phyloP scores from a whole-genome alignment of 129 eudicot genomes.

The Apium graveolens region DNA sequence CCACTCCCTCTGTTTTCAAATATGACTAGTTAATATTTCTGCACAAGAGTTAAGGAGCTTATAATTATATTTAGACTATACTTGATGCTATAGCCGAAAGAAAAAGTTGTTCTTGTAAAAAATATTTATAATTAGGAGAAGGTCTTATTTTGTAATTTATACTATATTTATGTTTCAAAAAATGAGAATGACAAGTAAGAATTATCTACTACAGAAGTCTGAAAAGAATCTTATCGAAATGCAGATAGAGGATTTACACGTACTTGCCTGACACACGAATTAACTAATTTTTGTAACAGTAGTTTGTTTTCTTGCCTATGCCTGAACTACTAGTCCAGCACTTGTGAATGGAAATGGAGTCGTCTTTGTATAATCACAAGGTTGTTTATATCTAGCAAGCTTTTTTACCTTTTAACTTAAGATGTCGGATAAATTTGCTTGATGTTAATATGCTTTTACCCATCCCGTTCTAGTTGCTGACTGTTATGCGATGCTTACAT shows the following conservation, averaged over 20 bases:
- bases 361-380: background rate
- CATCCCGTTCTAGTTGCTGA: background rate
- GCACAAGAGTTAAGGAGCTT: background rate
- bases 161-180: too few species aligned
- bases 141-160: too few species aligned
- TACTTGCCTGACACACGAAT: too few species aligned
- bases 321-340: background rate
- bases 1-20: background rate
- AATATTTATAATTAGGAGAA: too few species aligned
- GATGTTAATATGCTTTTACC: background rate
- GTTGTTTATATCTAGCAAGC: background rate
- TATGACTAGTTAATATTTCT: too few species aligned
- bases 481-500: background rate
- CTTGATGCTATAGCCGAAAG: background rate
- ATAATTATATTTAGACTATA: too few species aligned
- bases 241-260: background rate
- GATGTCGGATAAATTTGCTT: background rate
- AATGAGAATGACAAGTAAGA: background rate
- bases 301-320: background rate
- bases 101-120: too few species aligned
- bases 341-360: background rate
- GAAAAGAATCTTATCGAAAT: too few species aligned
- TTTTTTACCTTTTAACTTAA: background rate
- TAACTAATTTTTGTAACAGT: background rate
- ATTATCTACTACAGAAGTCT: background rate